A percentile compares a stretch with the other conserved stretches of the same genome.
These are phyloP conservation scores for Phytopythium ostracodes DNA, from an alignment of 352 stramenopile genomes.

Conservation along the genomic window DNA sequence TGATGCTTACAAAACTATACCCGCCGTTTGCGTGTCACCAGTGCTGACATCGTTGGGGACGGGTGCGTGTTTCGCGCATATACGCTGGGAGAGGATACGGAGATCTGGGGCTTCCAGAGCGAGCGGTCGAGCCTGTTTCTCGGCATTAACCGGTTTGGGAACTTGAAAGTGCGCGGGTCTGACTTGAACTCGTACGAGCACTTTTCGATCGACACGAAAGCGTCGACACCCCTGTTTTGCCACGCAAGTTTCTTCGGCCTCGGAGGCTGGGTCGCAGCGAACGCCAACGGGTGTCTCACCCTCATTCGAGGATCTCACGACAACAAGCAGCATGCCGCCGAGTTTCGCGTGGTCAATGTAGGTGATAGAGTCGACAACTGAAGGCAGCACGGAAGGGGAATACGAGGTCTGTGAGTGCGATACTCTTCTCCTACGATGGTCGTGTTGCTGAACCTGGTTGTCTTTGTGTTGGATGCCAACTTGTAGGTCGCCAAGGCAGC, in stretches of 20 bases:
- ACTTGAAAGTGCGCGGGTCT: constrained; percentile 51
- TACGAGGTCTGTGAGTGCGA: background rate
- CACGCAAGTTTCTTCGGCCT: constrained; percentile 71
- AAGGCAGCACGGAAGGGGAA: background rate
- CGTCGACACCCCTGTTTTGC: constrained; percentile 54
- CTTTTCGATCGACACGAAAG: constrained; percentile 55
- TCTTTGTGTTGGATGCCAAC: no score
- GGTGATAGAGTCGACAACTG: constrained; percentile 20
- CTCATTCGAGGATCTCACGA: constrained; percentile 57
- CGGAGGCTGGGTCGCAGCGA: constrained; percentile 51
- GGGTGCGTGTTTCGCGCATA: constrained; percentile 74
- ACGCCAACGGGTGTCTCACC: constrained; percentile 26
- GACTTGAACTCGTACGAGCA: constrained; percentile 78
- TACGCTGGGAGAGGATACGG: constrained; percentile 65
- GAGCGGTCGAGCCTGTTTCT: constrained; percentile 63
- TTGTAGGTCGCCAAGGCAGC: no score
- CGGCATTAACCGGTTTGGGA: constrained; percentile 66
- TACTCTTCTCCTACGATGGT: no score
- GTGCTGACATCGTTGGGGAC: constrained; percentile 55
- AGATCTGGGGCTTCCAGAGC: constrained; percentile 79
- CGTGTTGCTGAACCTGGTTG: no score
- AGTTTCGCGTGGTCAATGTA: constrained; percentile 58
- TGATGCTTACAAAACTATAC: no score
- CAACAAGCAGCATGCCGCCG: constrained; percentile 55
- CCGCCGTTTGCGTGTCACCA: constrained; percentile 13